These are phyloP conservation scores for Candida dajiaensis DNA, from an alignment of 805 yeast genomes.

Conservation along the genomic window DNA sequence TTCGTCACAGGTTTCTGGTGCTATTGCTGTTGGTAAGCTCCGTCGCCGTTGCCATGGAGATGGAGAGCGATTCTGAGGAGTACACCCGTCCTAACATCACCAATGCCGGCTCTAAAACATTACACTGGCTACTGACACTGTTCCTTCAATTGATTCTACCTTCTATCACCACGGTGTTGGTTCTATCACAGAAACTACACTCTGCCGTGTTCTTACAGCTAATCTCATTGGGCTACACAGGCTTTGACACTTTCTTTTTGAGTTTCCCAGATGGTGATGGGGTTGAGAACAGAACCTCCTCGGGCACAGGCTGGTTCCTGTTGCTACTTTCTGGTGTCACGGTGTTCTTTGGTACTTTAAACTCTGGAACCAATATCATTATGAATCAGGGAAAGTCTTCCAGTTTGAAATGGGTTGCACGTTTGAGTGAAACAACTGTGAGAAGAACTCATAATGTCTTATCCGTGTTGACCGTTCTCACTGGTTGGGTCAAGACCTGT, in stretches of 20 bases:
- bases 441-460: conserved; percentile 36
- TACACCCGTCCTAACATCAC: conserved; percentile 32
- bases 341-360: conserved; percentile 47
- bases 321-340: conserved; percentile 39
- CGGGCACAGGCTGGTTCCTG: conserved; percentile 65
- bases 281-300: conserved; percentile 61
- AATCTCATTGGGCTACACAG: conserved; percentile 42
- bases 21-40: background rate
- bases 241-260: conserved; percentile 50
- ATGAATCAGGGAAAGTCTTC: conserved; percentile 19
- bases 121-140: conserved; percentile 60
- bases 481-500: conserved; percentile 76
- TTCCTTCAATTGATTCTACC: conserved; percentile 46
- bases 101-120: conserved; percentile 46
- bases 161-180: conserved; percentile 46
- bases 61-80: conserved; percentile 26
- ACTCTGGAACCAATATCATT: conserved; percentile 45
- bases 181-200: conserved; percentile 46
- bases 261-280: conserved; percentile 60
- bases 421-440: conserved; percentile 33
- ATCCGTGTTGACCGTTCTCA: conserved; percentile 40
- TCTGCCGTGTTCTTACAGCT: conserved; percentile 42
- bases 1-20: background rate
- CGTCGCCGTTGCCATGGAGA: conserved; percentile 17
- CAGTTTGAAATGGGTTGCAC: conserved; percentile 24